Percentiles rank a stretch among this genome's conserved stretches.
Evolutionary conservation across 2,329 filamentous ascomycete genomes (phyloP).

Genomic region (Phialemoniopsis sp.): DNA sequence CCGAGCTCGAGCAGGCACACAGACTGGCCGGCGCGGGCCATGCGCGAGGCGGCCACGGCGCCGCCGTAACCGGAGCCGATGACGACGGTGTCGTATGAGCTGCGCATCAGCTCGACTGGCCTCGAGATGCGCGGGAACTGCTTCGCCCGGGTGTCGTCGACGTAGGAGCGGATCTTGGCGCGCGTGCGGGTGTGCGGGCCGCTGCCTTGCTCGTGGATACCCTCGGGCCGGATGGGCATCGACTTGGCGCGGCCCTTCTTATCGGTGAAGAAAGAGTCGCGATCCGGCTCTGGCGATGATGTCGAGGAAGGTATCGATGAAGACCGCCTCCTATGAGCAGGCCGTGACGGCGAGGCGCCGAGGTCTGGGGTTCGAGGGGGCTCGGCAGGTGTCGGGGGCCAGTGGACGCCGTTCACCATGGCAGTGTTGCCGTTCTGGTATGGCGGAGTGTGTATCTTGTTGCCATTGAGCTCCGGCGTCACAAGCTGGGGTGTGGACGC

Average conservation of each 20-base stretch:
- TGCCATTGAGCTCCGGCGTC: too few species aligned
- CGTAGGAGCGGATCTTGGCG: conserved; percentile 19
- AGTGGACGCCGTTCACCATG: background rate
- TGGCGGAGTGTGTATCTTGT: too few species aligned
- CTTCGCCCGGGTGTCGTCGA: conserved; percentile 13
- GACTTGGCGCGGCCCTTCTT: background rate
- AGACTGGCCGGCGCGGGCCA: conserved; percentile 55
- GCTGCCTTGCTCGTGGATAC: conserved; percentile 24
- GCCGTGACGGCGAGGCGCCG: too few species aligned
- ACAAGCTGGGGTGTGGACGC: too few species aligned
- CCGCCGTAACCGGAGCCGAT: conserved; percentile 68
- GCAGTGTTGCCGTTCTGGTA: conserved; percentile 6
- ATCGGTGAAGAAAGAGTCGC: background rate
- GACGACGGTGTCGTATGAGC: conserved; percentile 60
- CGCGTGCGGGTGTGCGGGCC: conserved; percentile 25
- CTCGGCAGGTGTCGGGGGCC: conserved; percentile 4
- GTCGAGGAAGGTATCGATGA: background rate
- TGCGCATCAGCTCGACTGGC: conserved; percentile 51
- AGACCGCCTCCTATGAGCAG: background rate
- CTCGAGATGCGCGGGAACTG: conserved; percentile 51
- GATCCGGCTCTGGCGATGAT: background rate
- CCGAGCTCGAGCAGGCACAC: conserved; percentile 65
- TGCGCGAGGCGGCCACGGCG: conserved; percentile 59
- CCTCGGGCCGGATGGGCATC: conserved; percentile 16
- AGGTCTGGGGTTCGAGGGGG: background rate